Base-by-base conservation (phyloP, 169 alveolate species). In the Haemoproteus tartakovskyi region DNA sequence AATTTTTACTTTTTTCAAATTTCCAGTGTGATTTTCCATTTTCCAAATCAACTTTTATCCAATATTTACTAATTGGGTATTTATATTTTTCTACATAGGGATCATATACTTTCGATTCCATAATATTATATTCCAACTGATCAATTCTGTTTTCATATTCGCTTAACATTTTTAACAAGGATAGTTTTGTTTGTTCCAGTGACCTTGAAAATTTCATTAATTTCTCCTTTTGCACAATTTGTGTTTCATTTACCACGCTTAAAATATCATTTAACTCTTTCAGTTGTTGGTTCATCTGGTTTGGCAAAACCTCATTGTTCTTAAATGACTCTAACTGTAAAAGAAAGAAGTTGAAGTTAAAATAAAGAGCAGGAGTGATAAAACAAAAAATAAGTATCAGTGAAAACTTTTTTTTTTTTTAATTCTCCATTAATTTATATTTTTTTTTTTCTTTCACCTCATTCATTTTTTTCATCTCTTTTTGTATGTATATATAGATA, bases 91-190 rank as follows among this genome's bases (percentile, higher is more conserved):
- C 82, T 36, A 38, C 41, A n/a, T 16, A 67, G 22, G 82, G 82
- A 46, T 67, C 82, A 67, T 52, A 67, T 52, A 41, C 43, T 54
- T 67, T 67, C 30, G 24, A 27, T 6, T 67, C 82, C 82, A 67
- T 67, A 16, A 54, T 67, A 36, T 8, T 26, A 46, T 67, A 67
- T 46, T 67, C 82, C 16, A 67, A 21, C 22, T 67, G 82, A 59
- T 52, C 61, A 46, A 67, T 67, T 67, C 82, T 52, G 14, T 67
- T 67, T 67, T 67, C 82, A 33, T 67, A 67, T 54, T 67, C 82
- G 29, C 60, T 54, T 67, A 67, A 24, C 67, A 67, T 67, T 67
- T 67, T 67, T n/a, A 52, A 51, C 2, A 67, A 22, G 4, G 82
- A 56, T 52, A 52, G 24, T 67, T 67, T 67, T 47, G 74, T 67